Base-by-base conservation (phyloP, 2,329 filamentous ascomycete species). In the Teratosphaeria zuluensis region DNA sequence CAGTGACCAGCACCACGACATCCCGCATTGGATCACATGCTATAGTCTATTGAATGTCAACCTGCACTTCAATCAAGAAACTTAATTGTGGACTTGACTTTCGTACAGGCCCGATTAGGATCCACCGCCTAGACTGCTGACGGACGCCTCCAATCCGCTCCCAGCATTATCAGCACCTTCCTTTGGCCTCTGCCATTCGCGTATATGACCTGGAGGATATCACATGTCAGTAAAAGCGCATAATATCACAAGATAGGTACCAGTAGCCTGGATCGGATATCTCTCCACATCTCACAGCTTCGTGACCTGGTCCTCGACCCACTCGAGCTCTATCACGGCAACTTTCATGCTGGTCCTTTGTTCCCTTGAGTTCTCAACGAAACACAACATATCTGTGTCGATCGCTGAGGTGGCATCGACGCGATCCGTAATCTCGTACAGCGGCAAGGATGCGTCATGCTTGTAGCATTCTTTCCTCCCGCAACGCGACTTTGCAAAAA, bases 141-240 rank as follows among this genome's bases (percentile, higher is more conserved):
- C 42, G 16, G 42, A 48, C 21, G 42, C 42, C 31, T 38, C 31
- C 35, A 9, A 14, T 33, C n/a, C 42, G 19, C n/a, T 8, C 19
- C 19, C 42, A 21, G 42, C 56, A 35, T 16, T 33, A 24, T 46
- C 53, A 14, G 35, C 57, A 38, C 54, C 56, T 61, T 78, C 77
- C 60, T 75, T 78, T 5, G 87, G 88, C 62, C 88, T 81, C 64
- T 84, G 81, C 87, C 87, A 91, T 33, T 87, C 89, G 61, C 84
- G 82, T 63, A 91, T 82, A 71, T 91, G 88, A 42, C 88, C 87
- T 90, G 71, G 57, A 65, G 31, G 42, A 53, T 7, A 14, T 53
- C 16, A 53, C 3, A 31, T n/a, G 32, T 31, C 28, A 53, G 52
- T 11, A 16, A 7, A 1, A 4, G 16, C 11, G 28, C 52, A 53